Evolutionary conservation across 345 rosid species (phyloP).

Genomic region (Citrus inodora): DNA sequence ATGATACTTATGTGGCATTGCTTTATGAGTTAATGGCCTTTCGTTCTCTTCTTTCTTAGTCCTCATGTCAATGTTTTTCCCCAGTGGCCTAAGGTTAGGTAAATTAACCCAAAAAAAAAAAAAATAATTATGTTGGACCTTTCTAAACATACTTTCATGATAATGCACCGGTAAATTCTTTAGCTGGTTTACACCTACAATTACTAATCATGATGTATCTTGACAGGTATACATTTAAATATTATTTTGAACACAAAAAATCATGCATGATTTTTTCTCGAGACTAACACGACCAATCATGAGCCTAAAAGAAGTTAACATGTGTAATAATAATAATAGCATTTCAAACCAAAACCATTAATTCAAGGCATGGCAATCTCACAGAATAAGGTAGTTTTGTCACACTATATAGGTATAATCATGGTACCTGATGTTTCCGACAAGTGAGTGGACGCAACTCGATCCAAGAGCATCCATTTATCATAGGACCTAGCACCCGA

Average conservation of each 20-base stretch:
- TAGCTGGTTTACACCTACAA: background rate
- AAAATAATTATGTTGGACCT: background rate
- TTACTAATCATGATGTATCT: background rate
- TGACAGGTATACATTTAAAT: background rate
- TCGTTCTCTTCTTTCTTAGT: background rate
- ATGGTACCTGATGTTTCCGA: constrained; percentile 84
- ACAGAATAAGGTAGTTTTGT: background rate
- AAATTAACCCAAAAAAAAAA: background rate
- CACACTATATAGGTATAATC: background rate
- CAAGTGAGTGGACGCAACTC: constrained; percentile 76
- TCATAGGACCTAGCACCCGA: constrained; percentile 76
- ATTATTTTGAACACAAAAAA: background rate
- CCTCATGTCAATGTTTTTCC: background rate
- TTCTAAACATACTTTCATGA: background rate
- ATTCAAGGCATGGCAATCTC: background rate
- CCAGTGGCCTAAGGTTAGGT: background rate
- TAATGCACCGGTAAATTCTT: background rate
- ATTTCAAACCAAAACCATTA: background rate
- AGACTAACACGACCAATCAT: background rate
- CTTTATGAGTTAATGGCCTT: background rate
- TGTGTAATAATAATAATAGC: background rate
- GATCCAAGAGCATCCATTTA: constrained; percentile 93
- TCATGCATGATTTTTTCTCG: background rate
- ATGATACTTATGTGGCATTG: background rate
- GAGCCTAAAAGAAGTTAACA: background rate